Evolutionary conservation across 495 filamentous ascomycete species (phyloP).

Genomic region (Astrothelium macrocarpum): DNA sequence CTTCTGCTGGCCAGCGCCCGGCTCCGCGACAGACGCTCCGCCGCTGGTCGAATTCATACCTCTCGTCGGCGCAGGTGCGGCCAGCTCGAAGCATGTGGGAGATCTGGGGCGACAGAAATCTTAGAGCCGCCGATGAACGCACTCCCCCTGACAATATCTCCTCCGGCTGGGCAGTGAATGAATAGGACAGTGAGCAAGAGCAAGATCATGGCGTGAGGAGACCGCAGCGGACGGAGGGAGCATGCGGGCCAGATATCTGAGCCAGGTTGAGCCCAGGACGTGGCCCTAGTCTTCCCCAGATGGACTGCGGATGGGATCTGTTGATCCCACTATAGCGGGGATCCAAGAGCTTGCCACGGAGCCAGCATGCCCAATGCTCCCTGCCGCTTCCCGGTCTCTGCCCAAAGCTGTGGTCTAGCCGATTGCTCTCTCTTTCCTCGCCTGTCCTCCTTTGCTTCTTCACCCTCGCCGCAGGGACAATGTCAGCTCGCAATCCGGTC

Average conservation of each 20-base stretch:
- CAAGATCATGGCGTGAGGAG: conserved; percentile 4
- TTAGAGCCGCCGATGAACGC: background rate
- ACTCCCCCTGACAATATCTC: background rate
- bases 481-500: background rate
- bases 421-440: background rate
- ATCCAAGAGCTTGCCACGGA: background rate
- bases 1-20: conserved; percentile 6
- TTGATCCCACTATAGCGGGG: conserved; percentile 2
- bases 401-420: too few species aligned
- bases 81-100: background rate
- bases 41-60: background rate
- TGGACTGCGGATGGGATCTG: background rate
- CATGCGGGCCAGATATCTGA: background rate
- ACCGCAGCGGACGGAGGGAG: conserved; percentile 3
- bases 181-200: background rate
- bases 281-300: background rate
- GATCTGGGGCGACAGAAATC: background rate
- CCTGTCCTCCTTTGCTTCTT: background rate
- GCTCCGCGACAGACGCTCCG: background rate
- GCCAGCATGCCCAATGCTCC: background rate
- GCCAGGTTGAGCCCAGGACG: background rate
- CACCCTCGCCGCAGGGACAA: background rate
- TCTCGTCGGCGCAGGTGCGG: background rate
- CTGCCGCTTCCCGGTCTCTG: background rate
- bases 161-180: background rate